Conservation (phyloP, 257 asterid species). For the Solanum megistacrolobum region DNA sequence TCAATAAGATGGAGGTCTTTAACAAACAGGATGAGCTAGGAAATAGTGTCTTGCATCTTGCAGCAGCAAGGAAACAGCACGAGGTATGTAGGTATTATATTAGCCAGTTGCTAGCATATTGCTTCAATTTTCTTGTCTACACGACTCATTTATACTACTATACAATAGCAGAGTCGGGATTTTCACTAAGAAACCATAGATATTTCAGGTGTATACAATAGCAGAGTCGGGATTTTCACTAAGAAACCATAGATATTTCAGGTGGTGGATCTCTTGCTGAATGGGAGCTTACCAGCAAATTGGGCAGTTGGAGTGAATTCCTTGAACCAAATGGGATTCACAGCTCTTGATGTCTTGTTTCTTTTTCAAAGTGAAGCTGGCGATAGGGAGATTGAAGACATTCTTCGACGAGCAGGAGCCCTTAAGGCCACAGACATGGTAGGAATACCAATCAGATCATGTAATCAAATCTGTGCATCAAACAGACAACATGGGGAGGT, state of each 20-base stretch:
- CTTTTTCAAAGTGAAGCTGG: background rate
- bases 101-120: background rate
- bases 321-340: slow-evolving; percentile 25
- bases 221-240: background rate
- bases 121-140: background rate
- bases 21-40: slow-evolving; percentile 12
- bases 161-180: background rate
- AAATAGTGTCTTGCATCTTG: slow-evolving; percentile 19
- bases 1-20: slow-evolving; percentile 4
- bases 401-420: slow-evolving; percentile 1
- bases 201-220: slow-evolving; percentile 11
- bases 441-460: background rate
- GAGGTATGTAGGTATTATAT: slow-evolving; percentile 15
- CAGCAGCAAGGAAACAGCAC: slow-evolving; percentile 27
- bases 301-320: slow-evolving; percentile 25
- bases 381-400: slow-evolving; percentile 10
- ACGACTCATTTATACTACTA: background rate
- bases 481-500: background rate
- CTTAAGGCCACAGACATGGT: background rate
- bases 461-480: background rate
- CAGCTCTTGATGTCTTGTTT: slow-evolving; percentile 31
- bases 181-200: background rate
- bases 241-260: background rate
- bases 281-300: slow-evolving; percentile 3
- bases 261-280: slow-evolving; percentile 30